phyloP scores from a whole-genome alignment of 2,329 filamentous ascomycete species.

The Hypoxylon sp. region DNA sequence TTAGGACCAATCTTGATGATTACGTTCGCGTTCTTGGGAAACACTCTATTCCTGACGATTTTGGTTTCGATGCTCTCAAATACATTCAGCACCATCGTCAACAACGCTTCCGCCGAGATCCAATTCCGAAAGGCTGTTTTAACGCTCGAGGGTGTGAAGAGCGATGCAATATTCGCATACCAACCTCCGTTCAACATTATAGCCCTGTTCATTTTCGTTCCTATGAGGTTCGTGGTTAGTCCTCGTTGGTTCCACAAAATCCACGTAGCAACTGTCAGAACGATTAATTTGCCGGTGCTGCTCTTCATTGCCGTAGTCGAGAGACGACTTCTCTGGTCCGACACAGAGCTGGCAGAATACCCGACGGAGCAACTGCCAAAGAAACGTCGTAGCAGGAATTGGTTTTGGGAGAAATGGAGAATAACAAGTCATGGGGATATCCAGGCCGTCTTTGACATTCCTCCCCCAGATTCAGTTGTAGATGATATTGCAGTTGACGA shows the following conservation, averaged over 20 bases:
- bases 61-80: slow-evolving; percentile 89
- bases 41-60: slow-evolving; percentile 90
- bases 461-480: slow-evolving; percentile 74
- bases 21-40: slow-evolving; percentile 86
- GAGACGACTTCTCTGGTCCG: slow-evolving; percentile 75
- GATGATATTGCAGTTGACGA: slow-evolving; percentile 73
- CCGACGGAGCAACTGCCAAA: slow-evolving; percentile 44
- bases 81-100: slow-evolving; percentile 83
- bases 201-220: slow-evolving; percentile 80
- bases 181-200: slow-evolving; percentile 87
- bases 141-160: slow-evolving; percentile 88
- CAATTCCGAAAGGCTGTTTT: slow-evolving; percentile 85
- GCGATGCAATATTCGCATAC: slow-evolving; percentile 86
- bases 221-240: slow-evolving; percentile 83
- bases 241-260: slow-evolving; percentile 92
- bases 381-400: slow-evolving; percentile 55
- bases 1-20: slow-evolving; percentile 86
- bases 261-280: slow-evolving; percentile 81
- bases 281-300: slow-evolving; percentile 82
- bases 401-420: slow-evolving; percentile 77
- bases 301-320: slow-evolving; percentile 80
- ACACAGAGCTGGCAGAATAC: slow-evolving; percentile 52
- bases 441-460: slow-evolving; percentile 79
- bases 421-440: slow-evolving; percentile 81
- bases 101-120: slow-evolving; percentile 85